Evolutionary conservation across 2,329 filamentous ascomycete species (phyloP), one percentile per base, ranked within the genome.

Genomic region (Exophiala dermatitidis): DNA sequence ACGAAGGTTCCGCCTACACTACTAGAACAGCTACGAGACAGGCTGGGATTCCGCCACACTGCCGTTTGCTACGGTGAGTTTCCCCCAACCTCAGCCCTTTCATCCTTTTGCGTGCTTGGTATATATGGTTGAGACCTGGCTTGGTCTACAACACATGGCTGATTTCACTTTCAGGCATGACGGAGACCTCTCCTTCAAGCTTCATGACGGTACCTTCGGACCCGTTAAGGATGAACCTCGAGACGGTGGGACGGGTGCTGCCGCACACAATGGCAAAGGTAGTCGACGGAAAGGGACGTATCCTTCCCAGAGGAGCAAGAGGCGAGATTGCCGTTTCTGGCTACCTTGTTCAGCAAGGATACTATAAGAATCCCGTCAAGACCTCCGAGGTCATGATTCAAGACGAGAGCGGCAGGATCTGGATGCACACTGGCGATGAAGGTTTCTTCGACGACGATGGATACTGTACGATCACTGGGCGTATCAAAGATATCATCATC

Each of bases 401-500:
- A 6, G 37, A 53, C 2, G 69, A 77, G 8, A 26, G 2, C 9
- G 67, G 76, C 0, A 78, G 76, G 37, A 65, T 85, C 19, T 97
- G 90, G 90, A 90, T 96, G 85, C 76, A 83, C 70, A 93, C 86
- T 0, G 91, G 91, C 19, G 91, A 97, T 65, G 90, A 97, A 73
- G 91, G 89, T 1, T 72, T 75, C 48, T 93, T 97, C 80, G n/a
- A 94, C 72, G 71, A 69, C 68, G 57, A 71, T 67, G 91, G 91
- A 1, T 96, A 89, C 66, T 81, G 95, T 1, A 79, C 80, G 61
- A 95, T 96, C 64, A 96, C 53, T 2, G 51, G 51, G 5, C 30
- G 51, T 9, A 51, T 52, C 65, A 96, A 19, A 19, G 19, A 19
- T 19, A 19, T 19, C 19, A 19, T 19, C 19, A 19, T 19, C 2